Percentiles rank a stretch among this genome's conserved stretches.
Evolutionary conservation across 345 rosid genomes (phyloP).

Genomic region (Salix arbutifolia): DNA sequence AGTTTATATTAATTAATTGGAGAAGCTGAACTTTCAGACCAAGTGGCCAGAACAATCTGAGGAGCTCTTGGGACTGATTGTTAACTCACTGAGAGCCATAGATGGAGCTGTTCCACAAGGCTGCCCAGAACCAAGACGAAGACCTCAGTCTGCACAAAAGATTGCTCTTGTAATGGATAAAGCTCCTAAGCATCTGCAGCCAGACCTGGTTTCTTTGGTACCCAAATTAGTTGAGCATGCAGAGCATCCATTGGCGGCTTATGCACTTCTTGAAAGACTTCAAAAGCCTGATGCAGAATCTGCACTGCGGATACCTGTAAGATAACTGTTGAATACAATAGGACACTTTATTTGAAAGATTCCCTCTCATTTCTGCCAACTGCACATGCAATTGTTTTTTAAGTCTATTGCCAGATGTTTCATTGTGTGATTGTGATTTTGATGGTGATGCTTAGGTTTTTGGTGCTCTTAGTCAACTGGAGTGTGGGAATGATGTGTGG

Average conservation of each 20-base stretch:
- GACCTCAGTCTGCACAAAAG: conserved; percentile 93
- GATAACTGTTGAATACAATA: conserved; percentile 27
- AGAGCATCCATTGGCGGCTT: conserved; percentile 92
- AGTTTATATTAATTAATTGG: conserved; percentile 22
- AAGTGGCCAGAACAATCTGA: conserved; percentile 99
- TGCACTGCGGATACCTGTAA: conserved; percentile 72
- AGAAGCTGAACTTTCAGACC: conserved; percentile 49
- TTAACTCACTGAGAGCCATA: conserved; percentile 86
- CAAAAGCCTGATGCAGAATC: conserved; percentile 87
- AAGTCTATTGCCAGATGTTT: not conserved
- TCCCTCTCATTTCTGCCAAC: conserved; percentile 9
- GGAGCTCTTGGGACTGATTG: conserved; percentile 94
- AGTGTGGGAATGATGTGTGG: conserved; percentile 83
- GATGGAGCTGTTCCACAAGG: conserved; percentile 96
- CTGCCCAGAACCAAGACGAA: conserved; percentile 88
- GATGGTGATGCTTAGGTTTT: conserved; percentile 55
- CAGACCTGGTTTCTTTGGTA: conserved; percentile 85
- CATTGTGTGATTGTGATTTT: not conserved
- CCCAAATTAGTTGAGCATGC: conserved; percentile 96
- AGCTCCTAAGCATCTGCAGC: conserved; percentile 89
- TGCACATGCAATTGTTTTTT: not conserved
- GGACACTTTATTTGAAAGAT: not conserved
- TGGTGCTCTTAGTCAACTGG: conserved; percentile 82
- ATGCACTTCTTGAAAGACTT: conserved; percentile 81
- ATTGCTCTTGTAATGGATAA: conserved; percentile 90